Evolutionary conservation across 805 yeast genomes (phyloP).

Genomic region (Starmerella kuoi): DNA sequence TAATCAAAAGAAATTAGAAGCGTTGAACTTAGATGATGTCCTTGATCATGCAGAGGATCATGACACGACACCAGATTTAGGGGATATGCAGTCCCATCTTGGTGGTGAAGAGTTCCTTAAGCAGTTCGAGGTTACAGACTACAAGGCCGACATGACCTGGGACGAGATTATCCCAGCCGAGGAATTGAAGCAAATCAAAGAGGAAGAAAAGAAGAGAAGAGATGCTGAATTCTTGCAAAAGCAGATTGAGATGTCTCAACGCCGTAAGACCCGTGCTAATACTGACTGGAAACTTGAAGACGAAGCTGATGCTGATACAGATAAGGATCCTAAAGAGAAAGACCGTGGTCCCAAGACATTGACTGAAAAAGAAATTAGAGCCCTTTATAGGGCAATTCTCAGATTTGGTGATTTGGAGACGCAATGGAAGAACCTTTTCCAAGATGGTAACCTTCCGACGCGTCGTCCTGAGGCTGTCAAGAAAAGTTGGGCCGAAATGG

Average conservation of each 20-base stretch:
- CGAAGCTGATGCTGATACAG: slow-evolving; percentile 20
- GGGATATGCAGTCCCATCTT: slow-evolving; percentile 69
- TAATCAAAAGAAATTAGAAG: slow-evolving; percentile 90
- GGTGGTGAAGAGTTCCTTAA: slow-evolving; percentile 97
- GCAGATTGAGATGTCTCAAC: slow-evolving; percentile 75
- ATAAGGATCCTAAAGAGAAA: slow-evolving; percentile 18
- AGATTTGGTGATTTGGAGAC: slow-evolving; percentile 64
- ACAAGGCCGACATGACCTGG: slow-evolving; percentile 97
- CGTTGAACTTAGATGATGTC: slow-evolving; percentile 89
- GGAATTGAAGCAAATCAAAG: slow-evolving; percentile 76
- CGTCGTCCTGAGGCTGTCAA: slow-evolving; percentile 70
- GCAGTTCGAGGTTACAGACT: slow-evolving; percentile 97
- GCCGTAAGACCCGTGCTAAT: slow-evolving; percentile 64
- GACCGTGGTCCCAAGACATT: slow-evolving; percentile 36
- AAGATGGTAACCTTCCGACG: slow-evolving; percentile 79
- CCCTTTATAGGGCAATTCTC: slow-evolving; percentile 69
- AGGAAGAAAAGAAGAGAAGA: slow-evolving; percentile 72
- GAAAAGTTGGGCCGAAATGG: slow-evolving; percentile 62
- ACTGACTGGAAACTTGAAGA: slow-evolving; percentile 43
- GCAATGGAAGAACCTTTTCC: slow-evolving; percentile 72
- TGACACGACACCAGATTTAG: slow-evolving; percentile 87
- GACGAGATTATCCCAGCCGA: slow-evolving; percentile 97
- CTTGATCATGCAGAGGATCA: slow-evolving; percentile 96
- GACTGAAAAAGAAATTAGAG: slow-evolving; percentile 77
- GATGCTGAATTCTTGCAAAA: slow-evolving; percentile 82